Base-by-base conservation (phyloP, 1,284 basidiomycete genomes). In the Moesziomyces globuligerus region DNA sequence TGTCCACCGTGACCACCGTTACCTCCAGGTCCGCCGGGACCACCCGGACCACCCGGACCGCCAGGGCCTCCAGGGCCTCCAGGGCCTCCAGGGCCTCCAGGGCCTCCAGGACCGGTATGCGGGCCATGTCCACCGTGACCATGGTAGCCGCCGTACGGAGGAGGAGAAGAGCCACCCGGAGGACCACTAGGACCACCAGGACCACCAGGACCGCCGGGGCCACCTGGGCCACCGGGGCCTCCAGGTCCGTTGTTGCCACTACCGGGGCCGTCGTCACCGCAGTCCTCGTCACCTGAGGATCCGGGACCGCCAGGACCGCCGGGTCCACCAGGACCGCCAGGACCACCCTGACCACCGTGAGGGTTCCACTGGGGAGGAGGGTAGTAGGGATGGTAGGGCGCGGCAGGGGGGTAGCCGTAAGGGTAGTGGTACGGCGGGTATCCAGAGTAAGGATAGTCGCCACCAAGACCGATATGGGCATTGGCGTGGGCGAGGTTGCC, bases 401-500 rank as follows among this genome's bases (percentile, higher is more conserved):
- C 26, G 26, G 29, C 13, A 32, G 29, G 29, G 17, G 29, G 36
- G 15, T 34, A 50, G 26, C 29, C 37, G 24, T 24, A 17, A 23
- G 42, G 25, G 25, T 21, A n/a, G 13, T 43, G 18, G 48, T n/a
- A 23, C n/a, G 29, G 28, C 7, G 50, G 50, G 15, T 32, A 21
- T 47, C 29, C 18, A 39, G 45, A 26, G 34, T 9, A 28, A 24
- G 45, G 42, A n/a, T 25, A 28, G 44, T 13, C 18, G 24, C 39
- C 42, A 18, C 29, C 37, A 4, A 47, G 21, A 32, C 32, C 48
- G 17, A 54, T 32, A 18, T 24, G 18, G 7, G 47, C 51, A 21
- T 53, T 41, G 21, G 40, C 57, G 3, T 32, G n/a, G 24, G 26
- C 45, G 11, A n/a, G n/a, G n/a, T n/a, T n/a, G n/a, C n/a, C n/a